phyloP scores from a whole-genome alignment of 306 rosid species.

The Dicorynia guianensis region DNA sequence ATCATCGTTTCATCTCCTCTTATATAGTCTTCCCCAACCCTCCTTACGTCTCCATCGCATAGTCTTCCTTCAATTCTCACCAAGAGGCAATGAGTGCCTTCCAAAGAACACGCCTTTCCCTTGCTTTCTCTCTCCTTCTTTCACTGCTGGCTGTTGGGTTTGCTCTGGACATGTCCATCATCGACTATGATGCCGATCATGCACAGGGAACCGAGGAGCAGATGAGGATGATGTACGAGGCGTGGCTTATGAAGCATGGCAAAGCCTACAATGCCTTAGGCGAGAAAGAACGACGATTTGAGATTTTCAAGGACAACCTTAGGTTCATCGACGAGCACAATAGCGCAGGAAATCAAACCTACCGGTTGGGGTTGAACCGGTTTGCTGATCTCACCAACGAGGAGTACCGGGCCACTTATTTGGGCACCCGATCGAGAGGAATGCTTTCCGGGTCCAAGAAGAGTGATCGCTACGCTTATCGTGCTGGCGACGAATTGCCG shows the following conservation, averaged over 20 bases:
- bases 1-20: neutral
- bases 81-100: conserved; percentile 15
- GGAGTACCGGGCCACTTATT: conserved; percentile 59
- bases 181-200: conserved; percentile 62
- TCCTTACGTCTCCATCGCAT: neutral
- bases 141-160: conserved; percentile 1
- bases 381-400: conserved; percentile 87
- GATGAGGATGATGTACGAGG: conserved; percentile 58
- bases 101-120: neutral
- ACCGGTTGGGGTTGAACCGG: conserved; percentile 63
- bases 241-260: conserved; percentile 73
- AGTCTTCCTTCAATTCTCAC: conserved; percentile 17
- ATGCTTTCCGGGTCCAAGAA: conserved; percentile 32
- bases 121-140: neutral
- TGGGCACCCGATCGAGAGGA: conserved; percentile 45
- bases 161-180: conserved; percentile 73
- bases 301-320: conserved; percentile 78
- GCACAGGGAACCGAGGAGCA: conserved; percentile 39
- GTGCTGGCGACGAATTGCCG: conserved; percentile 66
- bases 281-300: conserved; percentile 69
- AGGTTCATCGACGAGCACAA: conserved; percentile 67
- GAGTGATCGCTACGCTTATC: conserved; percentile 57
- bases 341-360: conserved; percentile 35
- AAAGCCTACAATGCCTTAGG: conserved; percentile 73
- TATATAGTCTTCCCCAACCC: neutral